Base-by-base conservation (phyloP, 805 yeast genomes). In the Spathaspora boniae region DNA sequence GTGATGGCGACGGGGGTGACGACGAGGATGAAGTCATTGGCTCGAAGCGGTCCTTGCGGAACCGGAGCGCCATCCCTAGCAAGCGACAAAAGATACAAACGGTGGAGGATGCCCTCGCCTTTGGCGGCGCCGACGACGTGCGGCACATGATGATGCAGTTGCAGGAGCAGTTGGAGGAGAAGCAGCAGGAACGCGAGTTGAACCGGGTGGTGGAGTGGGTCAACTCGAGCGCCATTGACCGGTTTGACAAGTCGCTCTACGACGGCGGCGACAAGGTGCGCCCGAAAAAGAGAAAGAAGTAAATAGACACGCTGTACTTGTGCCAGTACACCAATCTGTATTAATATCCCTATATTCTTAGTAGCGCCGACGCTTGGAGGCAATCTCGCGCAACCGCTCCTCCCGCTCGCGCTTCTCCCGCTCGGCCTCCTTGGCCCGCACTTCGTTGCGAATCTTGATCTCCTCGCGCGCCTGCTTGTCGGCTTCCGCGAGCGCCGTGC, bases 401-500 rank as follows among this genome's bases (percentile, higher is more conserved):
- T 38, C 38, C 25, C 41, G 24, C 12, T n/a, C 14, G 17, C 35
- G 15, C 12, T 32, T 23, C 6, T 34, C 36, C 12, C 79, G 11
- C 14, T 17, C 28, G 18, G 15, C 36, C 21, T 26, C 27, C 16
- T 25, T 12, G 28, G 14, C 20, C 19, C 36, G n/a, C 9, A 23
- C 9, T 20, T 30, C 39, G 26, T 38, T 38, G 15, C 39, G 21
- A 5, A 27, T 14, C 26, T 27, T 19, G 8, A 51, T 41, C 9
- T 50, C 53, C 24, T 47, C 38, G 21, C 56, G 26, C 3, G 56
- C 56, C 19, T 45, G 42, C 26, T 32, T 21, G 25, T 51, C 91
- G 1, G 93, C 95, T 11, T 62, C 60, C 34, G 77, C 81, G 34
- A 91, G 65, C 0, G 97, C 96, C 33, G 71, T 74, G 1, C 88